These are phyloP conservation scores for Reutealis trisperma DNA, from an alignment of 345 rosid species.

Conservation along the genomic window DNA sequence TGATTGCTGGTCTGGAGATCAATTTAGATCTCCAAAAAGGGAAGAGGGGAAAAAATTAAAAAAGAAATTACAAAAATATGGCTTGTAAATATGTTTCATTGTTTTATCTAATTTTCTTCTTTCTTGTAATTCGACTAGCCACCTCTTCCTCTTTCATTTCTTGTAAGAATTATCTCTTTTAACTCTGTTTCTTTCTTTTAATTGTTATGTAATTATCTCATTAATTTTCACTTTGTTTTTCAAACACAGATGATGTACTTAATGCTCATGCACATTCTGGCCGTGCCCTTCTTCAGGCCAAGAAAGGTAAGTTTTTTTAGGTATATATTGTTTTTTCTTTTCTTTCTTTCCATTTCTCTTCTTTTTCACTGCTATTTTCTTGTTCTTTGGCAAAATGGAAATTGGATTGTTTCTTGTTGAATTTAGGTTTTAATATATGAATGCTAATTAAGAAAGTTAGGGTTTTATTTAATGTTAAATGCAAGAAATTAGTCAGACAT, in stretches of 20 bases:
- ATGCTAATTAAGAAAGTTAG: background rate
- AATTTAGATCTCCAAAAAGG: conserved; percentile 10
- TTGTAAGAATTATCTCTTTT: conserved; percentile 28
- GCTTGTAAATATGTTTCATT: conserved; percentile 1
- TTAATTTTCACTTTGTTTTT: background rate
- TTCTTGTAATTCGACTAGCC: conserved; percentile 33
- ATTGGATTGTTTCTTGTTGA: background rate
- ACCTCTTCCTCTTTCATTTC: conserved; percentile 41
- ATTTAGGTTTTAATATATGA: background rate
- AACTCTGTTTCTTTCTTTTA: background rate
- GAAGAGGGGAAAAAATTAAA: too few species aligned
- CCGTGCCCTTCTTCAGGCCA: conserved; percentile 75
- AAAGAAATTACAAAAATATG: conserved; percentile 2
- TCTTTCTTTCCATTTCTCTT: background rate
- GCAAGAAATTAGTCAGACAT: background rate
- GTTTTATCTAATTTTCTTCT: conserved; percentile 31
- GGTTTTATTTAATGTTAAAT: background rate
- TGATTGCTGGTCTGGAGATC: conserved; percentile 1
- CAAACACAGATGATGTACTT: conserved; percentile 50
- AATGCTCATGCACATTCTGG: conserved; percentile 37
- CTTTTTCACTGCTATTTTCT: background rate
- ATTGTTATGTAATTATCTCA: background rate
- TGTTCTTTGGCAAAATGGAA: background rate
- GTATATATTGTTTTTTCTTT: background rate
- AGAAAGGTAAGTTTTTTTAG: conserved; percentile 38